phyloP scores from a whole-genome alignment of 2,329 filamentous ascomycete species.

The Colletotrichum gigasporum region DNA sequence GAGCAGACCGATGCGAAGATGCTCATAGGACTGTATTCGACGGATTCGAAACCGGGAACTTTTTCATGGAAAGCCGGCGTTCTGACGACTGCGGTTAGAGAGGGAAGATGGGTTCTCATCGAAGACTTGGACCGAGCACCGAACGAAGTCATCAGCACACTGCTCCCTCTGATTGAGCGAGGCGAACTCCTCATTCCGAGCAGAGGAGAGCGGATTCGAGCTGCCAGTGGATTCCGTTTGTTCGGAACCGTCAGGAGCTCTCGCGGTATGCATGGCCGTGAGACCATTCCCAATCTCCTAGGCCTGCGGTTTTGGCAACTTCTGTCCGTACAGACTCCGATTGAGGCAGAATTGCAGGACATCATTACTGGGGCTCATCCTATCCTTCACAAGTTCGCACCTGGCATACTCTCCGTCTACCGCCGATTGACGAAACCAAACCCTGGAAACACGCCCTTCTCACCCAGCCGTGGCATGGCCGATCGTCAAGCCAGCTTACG shows the following conservation, averaged over 20 bases:
- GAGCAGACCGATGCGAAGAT: slow-evolving; percentile 99
- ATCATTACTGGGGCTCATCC: slow-evolving; percentile 79
- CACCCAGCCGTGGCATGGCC: slow-evolving; percentile 55
- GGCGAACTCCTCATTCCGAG: slow-evolving; percentile 92
- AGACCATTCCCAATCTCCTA: slow-evolving; percentile 78
- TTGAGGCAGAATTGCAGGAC: slow-evolving; percentile 74
- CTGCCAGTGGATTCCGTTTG: slow-evolving; percentile 86
- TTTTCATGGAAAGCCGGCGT: slow-evolving; percentile 95
- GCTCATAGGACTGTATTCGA: slow-evolving; percentile 93
- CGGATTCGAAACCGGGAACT: slow-evolving; percentile 84
- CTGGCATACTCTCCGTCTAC: slow-evolving; percentile 69
- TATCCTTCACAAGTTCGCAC: slow-evolving; percentile 69
- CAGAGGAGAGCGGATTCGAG: slow-evolving; percentile 85
- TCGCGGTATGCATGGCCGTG: slow-evolving; percentile 71
- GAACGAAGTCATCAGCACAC: slow-evolving; percentile 91
- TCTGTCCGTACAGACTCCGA: slow-evolving; percentile 74
- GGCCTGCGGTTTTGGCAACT: slow-evolving; percentile 88
- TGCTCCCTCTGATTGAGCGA: slow-evolving; percentile 91
- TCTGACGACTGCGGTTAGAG: slow-evolving; percentile 89
- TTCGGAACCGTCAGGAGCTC: slow-evolving; percentile 90
- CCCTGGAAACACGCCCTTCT: slow-evolving; percentile 34
- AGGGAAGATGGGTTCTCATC: slow-evolving; percentile 96
- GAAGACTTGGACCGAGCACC: slow-evolving; percentile 96
- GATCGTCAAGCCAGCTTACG: slow-evolving; percentile 71
- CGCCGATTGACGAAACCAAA: slow-evolving; percentile 58